phyloP scores from a whole-genome alignment of 2,329 filamentous ascomycete genomes.

The Alternaria infectoria region DNA sequence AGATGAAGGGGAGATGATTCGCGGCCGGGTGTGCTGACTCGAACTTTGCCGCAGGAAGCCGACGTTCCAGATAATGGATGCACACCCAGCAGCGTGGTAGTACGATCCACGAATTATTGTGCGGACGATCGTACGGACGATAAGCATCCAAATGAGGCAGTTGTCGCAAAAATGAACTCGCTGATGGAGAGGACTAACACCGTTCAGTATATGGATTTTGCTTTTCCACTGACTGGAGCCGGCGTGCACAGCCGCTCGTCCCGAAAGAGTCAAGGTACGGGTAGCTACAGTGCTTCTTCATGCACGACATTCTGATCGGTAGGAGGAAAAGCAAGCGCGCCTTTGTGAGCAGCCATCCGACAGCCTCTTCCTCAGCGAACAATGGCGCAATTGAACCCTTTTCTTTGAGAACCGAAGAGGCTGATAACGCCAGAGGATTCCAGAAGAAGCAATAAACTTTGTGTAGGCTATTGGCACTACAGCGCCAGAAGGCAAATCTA shows the following conservation, averaged over 20 bases:
- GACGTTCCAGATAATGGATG: not conserved
- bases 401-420: not conserved
- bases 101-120: not conserved
- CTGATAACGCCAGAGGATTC: not conserved
- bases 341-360: not conserved
- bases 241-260: not conserved
- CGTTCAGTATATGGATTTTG: not conserved
- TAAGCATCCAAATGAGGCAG: not conserved
- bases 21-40: slow-evolving; percentile 1
- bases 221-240: not conserved
- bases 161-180: not conserved
- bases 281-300: slow-evolving; percentile 2
- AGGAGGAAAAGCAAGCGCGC: not conserved
- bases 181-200: not conserved
- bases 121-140: not conserved
- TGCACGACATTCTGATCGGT: slow-evolving; percentile 7
- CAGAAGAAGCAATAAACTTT: not conserved
- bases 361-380: not conserved
- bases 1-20: not conserved
- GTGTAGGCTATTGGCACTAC: not conserved
- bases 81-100: not conserved
- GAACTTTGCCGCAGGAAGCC: slow-evolving; percentile 1
- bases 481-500: not conserved
- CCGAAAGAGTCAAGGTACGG: not conserved
- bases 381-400: slow-evolving; percentile 1